Conservation (phyloP, 257 asterid species). For the Oldenlandia corymbosa region DNA sequence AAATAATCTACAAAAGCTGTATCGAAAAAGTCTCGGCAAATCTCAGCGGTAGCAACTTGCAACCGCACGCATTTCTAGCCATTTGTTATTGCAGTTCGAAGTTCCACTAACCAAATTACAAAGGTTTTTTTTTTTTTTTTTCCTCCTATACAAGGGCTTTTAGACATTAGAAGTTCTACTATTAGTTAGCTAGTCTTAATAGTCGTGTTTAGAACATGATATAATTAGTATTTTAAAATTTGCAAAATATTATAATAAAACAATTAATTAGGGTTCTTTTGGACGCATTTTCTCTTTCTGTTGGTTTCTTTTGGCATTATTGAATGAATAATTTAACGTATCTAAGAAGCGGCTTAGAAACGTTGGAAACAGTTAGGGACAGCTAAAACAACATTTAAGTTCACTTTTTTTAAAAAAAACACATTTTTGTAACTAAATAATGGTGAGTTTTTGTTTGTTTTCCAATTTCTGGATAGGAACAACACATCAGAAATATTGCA, state of each 20-base stretch:
- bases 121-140: neutral
- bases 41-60: constrained; percentile 59
- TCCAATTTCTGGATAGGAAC: constrained; percentile 5
- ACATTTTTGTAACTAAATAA: no score
- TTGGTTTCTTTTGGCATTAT: constrained; percentile 23
- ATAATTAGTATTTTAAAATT: no score
- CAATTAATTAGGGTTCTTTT: no score
- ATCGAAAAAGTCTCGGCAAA: constrained; percentile 31
- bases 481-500: neutral
- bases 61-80: constrained; percentile 30
- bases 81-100: constrained; percentile 14
- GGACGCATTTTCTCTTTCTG: constrained; percentile 14
- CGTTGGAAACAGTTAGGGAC: constrained; percentile 31
- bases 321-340: constrained; percentile 29
- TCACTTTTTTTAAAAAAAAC: no score
- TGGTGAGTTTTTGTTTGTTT: constrained; percentile 7
- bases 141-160: no score
- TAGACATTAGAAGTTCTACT: no score
- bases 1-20: constrained; percentile 6
- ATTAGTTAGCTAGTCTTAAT: no score
- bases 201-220: no score
- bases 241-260: no score
- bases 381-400: no score
- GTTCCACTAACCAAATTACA: constrained; percentile 19
- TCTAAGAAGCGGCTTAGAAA: constrained; percentile 17